phyloP scores from a whole-genome alignment of 768 basidiomycete species.

The Guyanaporus albipodus region DNA sequence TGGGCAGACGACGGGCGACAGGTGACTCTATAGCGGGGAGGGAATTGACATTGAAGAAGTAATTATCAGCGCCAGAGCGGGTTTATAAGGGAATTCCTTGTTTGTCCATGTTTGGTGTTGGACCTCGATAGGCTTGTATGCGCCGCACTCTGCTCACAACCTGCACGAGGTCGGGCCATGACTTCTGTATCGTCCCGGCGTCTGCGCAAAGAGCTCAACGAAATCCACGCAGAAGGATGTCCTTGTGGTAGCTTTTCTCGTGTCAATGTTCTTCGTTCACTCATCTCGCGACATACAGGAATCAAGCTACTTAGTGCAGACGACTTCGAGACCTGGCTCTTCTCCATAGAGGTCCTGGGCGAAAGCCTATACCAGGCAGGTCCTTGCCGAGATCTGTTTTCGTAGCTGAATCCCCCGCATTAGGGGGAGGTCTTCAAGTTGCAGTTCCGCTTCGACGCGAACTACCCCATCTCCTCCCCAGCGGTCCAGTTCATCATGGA shows the following conservation, averaged over 20 bases:
- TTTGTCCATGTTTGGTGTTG: constrained; percentile 38
- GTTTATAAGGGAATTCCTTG: constrained; percentile 30
- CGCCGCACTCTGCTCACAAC: constrained; percentile 5
- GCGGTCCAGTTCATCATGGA: constrained; percentile 82
- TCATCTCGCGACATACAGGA: constrained; percentile 39
- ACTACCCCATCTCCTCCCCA: constrained; percentile 85
- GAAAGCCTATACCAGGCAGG: constrained; percentile 72
- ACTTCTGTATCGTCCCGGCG: constrained; percentile 60
- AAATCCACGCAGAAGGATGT: constrained; percentile 62
- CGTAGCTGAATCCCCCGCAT: neutral
- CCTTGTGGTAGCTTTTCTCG: constrained; percentile 49
- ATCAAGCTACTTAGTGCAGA: constrained; percentile 72
- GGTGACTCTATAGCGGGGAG: constrained; percentile 73
- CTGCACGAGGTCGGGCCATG: constrained; percentile 38
- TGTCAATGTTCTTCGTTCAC: neutral
- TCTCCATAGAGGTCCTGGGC: constrained; percentile 80
- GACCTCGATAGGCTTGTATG: constrained; percentile 6
- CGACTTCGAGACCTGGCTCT: constrained; percentile 72
- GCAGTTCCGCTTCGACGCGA: constrained; percentile 76
- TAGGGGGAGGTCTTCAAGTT: constrained; percentile 76
- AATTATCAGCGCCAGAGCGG: neutral
- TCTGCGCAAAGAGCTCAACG: constrained; percentile 66
- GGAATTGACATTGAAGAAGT: constrained; percentile 35
- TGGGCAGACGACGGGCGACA: constrained; percentile 41
- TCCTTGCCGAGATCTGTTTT: neutral